Conservation (phyloP, 352 stramenopile species). For the Pythium dissotocum region DNA sequence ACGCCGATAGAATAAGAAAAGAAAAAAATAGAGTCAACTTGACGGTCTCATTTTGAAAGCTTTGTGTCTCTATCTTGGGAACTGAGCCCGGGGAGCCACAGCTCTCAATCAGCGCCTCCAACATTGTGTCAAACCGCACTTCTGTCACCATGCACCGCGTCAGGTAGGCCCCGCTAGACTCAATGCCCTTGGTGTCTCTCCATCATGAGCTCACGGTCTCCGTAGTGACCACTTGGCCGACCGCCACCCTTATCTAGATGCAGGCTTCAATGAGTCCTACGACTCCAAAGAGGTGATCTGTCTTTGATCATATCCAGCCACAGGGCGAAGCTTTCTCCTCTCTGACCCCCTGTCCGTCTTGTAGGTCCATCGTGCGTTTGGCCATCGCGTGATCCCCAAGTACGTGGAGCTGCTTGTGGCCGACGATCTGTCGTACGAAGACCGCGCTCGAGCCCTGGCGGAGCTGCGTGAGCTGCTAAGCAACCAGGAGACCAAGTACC, state of each 20-base stretch:
- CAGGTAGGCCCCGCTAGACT: slow-evolving; percentile 29
- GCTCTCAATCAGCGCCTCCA: not conserved
- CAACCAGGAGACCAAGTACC: slow-evolving; percentile 60
- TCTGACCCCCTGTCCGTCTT: not conserved
- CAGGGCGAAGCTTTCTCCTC: no score
- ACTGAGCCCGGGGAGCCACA: not conserved
- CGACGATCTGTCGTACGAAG: slow-evolving; percentile 57
- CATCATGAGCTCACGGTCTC: not conserved
- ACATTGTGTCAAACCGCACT: not conserved
- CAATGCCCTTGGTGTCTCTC: not conserved
- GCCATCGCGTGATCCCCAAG: slow-evolving; percentile 48
- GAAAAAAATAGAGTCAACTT: not conserved
- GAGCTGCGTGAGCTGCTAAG: slow-evolving; percentile 58
- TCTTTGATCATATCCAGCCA: no score
- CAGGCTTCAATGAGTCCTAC: slow-evolving; percentile 57
- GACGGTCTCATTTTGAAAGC: not conserved
- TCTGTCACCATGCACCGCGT: slow-evolving; percentile 51
- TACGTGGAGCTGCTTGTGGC: slow-evolving; percentile 59
- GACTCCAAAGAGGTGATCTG: slow-evolving; percentile 44
- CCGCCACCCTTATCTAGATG: slow-evolving; percentile 59
- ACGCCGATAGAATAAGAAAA: not conserved
- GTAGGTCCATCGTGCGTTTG: slow-evolving; percentile 63
- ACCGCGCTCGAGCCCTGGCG: slow-evolving; percentile 45
- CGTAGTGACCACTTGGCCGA: slow-evolving; percentile 62
- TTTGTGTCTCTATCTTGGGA: not conserved